A percentile compares a stretch with the other conserved stretches of the same genome.
Conservation (phyloP, 192 early-diverging fungal species). For the Diversispora eburnea region DNA sequence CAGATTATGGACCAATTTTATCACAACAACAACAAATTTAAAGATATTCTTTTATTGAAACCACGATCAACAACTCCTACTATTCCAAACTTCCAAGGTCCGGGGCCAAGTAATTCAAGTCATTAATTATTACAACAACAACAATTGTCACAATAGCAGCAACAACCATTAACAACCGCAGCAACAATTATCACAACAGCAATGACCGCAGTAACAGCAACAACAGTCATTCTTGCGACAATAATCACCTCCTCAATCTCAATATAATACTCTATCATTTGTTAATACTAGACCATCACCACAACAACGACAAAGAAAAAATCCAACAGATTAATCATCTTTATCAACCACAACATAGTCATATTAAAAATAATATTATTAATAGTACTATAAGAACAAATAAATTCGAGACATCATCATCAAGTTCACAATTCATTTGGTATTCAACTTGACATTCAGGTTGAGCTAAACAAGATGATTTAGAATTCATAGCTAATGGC, state of each 20-base stretch:
- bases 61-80: neutral
- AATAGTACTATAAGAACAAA: neutral
- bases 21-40: conserved; percentile 21
- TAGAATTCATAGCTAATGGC: conserved; percentile 15
- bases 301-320: no score
- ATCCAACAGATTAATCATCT: no score
- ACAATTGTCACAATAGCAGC: neutral
- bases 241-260: no score
- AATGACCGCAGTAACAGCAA: no score
- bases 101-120: neutral
- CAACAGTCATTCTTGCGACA: no score
- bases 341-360: neutral
- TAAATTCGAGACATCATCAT: neutral
- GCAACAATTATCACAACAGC: neutral
- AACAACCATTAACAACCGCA: no score
- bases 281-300: no score
- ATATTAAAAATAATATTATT: neutral
- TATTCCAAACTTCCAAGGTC: neutral
- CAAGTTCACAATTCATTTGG: conserved; percentile 14
- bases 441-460: conserved; percentile 19
- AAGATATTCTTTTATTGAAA: neutral
- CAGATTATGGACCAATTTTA: conserved; percentile 1
- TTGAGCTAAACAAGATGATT: conserved; percentile 21
- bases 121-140: no score
- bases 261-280: no score